phyloP scores from a whole-genome alignment of 2,329 filamentous ascomycete species.

The Dactylellina cionopaga region DNA sequence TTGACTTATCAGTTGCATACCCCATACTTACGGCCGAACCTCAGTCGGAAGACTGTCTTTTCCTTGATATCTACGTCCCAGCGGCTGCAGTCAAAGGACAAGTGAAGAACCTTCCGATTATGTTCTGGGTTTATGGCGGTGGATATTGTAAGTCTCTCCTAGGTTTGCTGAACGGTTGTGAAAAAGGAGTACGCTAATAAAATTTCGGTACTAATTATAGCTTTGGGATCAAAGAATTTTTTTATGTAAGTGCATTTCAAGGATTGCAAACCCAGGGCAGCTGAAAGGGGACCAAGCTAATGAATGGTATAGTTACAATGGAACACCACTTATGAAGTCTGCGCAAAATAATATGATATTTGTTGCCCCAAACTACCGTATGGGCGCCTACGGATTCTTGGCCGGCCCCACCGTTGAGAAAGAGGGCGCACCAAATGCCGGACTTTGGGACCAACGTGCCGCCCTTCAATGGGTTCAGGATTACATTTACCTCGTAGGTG shows the following conservation, averaged over 20 bases:
- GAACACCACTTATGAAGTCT: constrained; percentile 55
- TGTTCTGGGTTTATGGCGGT: constrained; percentile 65
- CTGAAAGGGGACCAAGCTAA: too few species aligned
- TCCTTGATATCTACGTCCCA: constrained; percentile 66
- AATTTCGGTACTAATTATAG: constrained; percentile 16
- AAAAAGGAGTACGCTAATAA: background rate
- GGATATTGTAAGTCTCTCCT: constrained; percentile 59
- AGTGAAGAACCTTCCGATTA: constrained; percentile 62
- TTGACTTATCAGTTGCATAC: constrained; percentile 51
- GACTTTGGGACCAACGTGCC: constrained; percentile 63
- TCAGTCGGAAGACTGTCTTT: constrained; percentile 64
- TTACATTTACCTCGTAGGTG: constrained; percentile 64
- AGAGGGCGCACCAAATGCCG: constrained; percentile 63
- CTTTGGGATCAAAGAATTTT: constrained; percentile 55
- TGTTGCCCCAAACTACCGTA: constrained; percentile 65
- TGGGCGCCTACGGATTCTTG: constrained; percentile 65
- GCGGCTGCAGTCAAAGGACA: constrained; percentile 61
- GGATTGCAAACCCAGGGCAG: background rate
- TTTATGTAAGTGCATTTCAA: constrained; percentile 39
- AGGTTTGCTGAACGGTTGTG: background rate
- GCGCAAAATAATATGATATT: constrained; percentile 63
- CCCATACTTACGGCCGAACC: constrained; percentile 54
- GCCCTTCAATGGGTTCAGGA: constrained; percentile 65
- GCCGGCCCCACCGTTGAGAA: constrained; percentile 63
- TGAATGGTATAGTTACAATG: constrained; percentile 48